phyloP scores from a whole-genome alignment of 75 land plant genomes.

The Gnetum montanum region DNA sequence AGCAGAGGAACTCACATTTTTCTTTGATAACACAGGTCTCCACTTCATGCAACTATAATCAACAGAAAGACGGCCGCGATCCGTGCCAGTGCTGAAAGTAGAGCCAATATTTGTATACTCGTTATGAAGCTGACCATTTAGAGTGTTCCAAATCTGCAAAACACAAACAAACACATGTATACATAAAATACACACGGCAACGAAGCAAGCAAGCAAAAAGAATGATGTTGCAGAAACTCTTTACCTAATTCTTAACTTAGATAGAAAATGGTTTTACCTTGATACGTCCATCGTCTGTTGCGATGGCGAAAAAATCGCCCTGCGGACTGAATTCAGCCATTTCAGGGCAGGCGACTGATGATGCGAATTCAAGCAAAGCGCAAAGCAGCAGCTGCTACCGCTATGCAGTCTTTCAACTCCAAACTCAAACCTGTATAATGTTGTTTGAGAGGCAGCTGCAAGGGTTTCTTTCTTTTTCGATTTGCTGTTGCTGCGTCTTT shows the following conservation, averaged over 20 bases:
- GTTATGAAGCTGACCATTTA: constrained; percentile 60
- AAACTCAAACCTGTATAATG: too few species aligned
- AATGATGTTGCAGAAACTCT: background rate
- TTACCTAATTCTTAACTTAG: background rate
- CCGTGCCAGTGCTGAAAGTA: background rate
- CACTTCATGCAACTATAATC: constrained; percentile 86
- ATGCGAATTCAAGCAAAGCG: too few species aligned
- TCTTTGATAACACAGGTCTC: constrained; percentile 34
- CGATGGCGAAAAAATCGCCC: constrained; percentile 55
- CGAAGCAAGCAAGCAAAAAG: background rate
- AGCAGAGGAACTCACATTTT: background rate
- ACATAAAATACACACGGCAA: background rate
- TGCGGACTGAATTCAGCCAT: constrained; percentile 72
- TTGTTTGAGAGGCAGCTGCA: too few species aligned
- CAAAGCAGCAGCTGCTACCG: too few species aligned
- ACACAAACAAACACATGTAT: constrained; percentile 1
- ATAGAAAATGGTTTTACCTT: constrained; percentile 38
- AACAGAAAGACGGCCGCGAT: constrained; percentile 64
- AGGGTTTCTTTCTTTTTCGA: too few species aligned
- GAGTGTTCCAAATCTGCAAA: constrained; percentile 72
- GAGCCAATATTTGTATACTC: constrained; percentile 48
- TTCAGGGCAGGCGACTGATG: too few species aligned
- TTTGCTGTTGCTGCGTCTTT: too few species aligned
- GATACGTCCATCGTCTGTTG: constrained; percentile 79
- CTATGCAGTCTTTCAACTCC: too few species aligned